Evolutionary conservation across 495 filamentous ascomycete genomes (phyloP), one percentile per base, ranked within the genome.

Genomic region (Penicillium canariense): DNA sequence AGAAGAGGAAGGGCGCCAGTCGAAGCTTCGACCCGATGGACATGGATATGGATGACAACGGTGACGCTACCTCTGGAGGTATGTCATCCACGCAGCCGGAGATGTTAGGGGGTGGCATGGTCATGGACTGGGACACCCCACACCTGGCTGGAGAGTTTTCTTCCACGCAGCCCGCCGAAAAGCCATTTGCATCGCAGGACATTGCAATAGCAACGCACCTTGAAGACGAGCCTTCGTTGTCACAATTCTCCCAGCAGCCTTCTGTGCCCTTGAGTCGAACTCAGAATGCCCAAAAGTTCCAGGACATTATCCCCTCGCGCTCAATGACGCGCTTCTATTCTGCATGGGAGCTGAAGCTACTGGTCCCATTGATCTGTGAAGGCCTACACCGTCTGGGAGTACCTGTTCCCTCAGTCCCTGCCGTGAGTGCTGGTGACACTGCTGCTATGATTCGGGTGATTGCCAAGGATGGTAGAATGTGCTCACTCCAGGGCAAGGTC

Each of bases 271-370:
- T 96, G 10, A 88, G 76, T 55, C 80, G 84, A 36, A 99, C 94
- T 11, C 94, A 99, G 65, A 86, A 86, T 48, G 94, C 94, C 5
- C 85, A 86, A 47, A 82, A 80, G 30, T 99, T 97, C 81, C 80
- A 81, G 48, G 94, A 99, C 69, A 94, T 99, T 57, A 73, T 88
- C 28, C 93, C 89, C 10, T 79, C 82, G 15, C 86, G 92, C 67
- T 82, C 87, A 1, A 84, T 97, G 55, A 92, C 92, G 18, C 87
- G 91, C 40, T 97, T 99, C 79, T 90, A 90, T 70, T 96, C 92
- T 11, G 80, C 85, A 25, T 85, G 92, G 70, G 81, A 90, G 10
- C 73, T 90, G n/a, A 72, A 82, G 45, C 78, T 89, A 34, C 84
- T 99, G 2, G 81, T 96, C 1, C 86, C 89, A 31, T 81, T 90